phyloP scores from a whole-genome alignment of 805 yeast genomes.

The Wickerhamiella shivajii region DNA sequence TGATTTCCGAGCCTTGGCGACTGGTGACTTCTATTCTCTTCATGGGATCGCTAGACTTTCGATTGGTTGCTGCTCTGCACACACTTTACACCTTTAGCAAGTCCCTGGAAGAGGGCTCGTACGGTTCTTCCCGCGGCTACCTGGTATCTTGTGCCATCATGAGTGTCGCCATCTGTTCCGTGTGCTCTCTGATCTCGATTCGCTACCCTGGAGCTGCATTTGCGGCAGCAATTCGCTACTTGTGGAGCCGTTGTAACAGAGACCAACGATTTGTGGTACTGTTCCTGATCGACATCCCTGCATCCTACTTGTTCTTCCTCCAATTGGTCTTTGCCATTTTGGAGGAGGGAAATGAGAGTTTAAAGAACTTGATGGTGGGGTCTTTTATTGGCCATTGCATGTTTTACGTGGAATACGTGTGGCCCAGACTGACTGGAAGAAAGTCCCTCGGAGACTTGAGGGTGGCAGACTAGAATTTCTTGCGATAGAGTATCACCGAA shows the following conservation, averaged over 20 bases:
- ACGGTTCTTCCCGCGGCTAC: neutral
- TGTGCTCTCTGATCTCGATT: neutral
- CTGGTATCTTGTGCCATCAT: neutral
- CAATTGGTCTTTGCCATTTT: constrained; percentile 1
- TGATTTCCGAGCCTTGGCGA: constrained; percentile 6
- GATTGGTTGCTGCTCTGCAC: constrained; percentile 1
- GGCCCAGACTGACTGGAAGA: constrained; percentile 7
- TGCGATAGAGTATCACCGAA: too few relatives aligned
- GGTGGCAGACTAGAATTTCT: too few relatives aligned
- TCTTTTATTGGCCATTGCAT: constrained; percentile 2
- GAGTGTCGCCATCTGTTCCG: constrained; percentile 1
- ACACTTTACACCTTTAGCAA: neutral
- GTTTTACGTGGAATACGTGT: constrained; percentile 1
- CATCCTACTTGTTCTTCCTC: constrained; percentile 2
- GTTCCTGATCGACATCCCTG: constrained; percentile 5
- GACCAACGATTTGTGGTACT: constrained; percentile 3
- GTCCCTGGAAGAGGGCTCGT: constrained; percentile 3
- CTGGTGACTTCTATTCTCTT: constrained; percentile 1
- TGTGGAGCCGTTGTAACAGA: constrained; percentile 5
- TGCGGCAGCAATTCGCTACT: constrained; percentile 1
- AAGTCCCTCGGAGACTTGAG: too few relatives aligned
- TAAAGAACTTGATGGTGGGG: neutral
- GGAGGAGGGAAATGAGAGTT: neutral
- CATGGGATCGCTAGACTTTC: constrained; percentile 3
- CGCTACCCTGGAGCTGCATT: constrained; percentile 4